Conservation (phyloP, 176 grass and related monocot species). For the Guadua angustifolia region DNA sequence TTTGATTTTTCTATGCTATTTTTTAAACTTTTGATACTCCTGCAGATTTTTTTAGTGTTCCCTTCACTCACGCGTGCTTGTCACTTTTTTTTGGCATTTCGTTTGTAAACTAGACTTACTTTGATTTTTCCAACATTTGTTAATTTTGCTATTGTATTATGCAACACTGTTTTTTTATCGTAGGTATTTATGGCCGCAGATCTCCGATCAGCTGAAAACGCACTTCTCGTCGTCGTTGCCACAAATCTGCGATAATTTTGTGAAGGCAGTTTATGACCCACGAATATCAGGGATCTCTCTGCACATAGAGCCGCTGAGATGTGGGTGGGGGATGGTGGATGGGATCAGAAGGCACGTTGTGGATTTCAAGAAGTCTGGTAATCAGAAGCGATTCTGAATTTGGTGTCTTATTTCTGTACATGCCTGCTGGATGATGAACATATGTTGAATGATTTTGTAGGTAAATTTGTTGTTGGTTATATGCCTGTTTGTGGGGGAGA, state of each 20-base stretch:
- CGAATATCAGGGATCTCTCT: conserved; percentile 88
- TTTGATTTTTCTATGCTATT: not conserved
- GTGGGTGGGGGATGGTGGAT: conserved; percentile 94
- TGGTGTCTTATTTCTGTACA: conserved; percentile 25
- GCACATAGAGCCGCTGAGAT: conserved; percentile 80
- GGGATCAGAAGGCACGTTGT: conserved; percentile 91
- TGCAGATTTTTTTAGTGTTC: not conserved
- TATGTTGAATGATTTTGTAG: conserved; percentile 50
- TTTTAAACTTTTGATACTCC: not conserved
- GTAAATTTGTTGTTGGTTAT: conserved; percentile 98
- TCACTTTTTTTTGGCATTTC: conserved; percentile 9
- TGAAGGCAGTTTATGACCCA: conserved; percentile 92
- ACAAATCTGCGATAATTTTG: conserved; percentile 88
- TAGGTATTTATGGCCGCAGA: conserved; percentile 42
- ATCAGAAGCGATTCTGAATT: conserved; percentile 18
- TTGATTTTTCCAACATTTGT: conserved; percentile 1
- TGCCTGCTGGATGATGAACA: conserved; percentile 18
- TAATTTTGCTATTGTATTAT: not conserved
- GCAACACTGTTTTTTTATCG: not conserved
- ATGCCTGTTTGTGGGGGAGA: conserved; percentile 94
- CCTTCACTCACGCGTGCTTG: not conserved
- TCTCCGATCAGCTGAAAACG: conserved; percentile 79
- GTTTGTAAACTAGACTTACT: conserved; percentile 13
- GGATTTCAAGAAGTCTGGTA: conserved; percentile 96
- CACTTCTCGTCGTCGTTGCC: conserved; percentile 82